Evolutionary conservation across 2,329 filamentous ascomycete genomes (phyloP), one percentile per base, ranked within the genome.

Genomic region (Fusarium sp.): DNA sequence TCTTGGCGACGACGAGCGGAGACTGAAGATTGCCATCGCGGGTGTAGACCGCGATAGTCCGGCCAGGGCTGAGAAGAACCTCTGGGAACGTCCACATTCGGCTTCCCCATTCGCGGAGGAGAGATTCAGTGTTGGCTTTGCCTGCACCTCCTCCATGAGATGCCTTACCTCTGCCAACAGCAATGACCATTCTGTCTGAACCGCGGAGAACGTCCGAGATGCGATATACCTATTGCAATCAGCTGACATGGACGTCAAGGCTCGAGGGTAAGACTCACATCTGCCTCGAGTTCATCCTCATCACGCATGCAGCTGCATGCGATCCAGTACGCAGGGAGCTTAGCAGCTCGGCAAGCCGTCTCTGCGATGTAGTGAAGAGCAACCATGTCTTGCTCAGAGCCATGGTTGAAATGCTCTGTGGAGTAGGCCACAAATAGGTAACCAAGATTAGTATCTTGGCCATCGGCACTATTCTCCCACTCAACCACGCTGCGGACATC

Each of bases 41-140:
- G 35, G 58, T 65, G 46, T 72, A 75, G 29, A 69, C 42, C 13
- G 53, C 42, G 37, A 70, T 68, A 33, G 35, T 61, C 29, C 53
- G 55, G 7, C 68, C 68, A 8, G 68, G 68, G 29, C 68, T 65
- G 9, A 70, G 68, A 2, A 70, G 68, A 33, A 70, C 65, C 46
- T 70, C 68, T 2, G 68, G 68, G 23, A 70, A 70, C 11, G 66
- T 70, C 68, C 68, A 70, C 66, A 70, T 70, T 11, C 66, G 63
- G n/a, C 65, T 68, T 10, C 68, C 68, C 68, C 68, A 70, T 59
- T 70, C 66, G 9, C 61, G 65, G 10, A 70, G 61, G 8, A 70
- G 46, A n/a, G 53, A 39, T 29, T 70, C 68, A 2, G 68, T 67
- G 11, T 60, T 62, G 37, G 45, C 36, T 31, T 65, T 67, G 14